Conservation (phyloP, 2,329 filamentous ascomycete genomes). For the Sclerotinia nivalis region DNA sequence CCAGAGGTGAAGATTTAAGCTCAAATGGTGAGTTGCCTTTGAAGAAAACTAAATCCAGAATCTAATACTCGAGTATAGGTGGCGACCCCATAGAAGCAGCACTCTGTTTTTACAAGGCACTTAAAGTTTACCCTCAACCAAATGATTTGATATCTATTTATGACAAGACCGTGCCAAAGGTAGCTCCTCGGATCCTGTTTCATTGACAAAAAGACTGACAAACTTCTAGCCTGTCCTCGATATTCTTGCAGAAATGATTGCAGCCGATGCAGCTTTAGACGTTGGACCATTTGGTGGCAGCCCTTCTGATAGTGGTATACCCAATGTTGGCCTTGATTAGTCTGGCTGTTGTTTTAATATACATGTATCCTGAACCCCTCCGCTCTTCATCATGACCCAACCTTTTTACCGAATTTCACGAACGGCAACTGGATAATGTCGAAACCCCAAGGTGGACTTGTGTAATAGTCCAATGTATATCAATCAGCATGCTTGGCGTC, state of each 20-base stretch:
- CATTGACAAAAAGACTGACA: constrained; percentile 28
- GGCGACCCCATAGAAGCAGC: constrained; percentile 77
- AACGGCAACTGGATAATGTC: constrained; percentile 26
- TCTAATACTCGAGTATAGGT: constrained; percentile 47
- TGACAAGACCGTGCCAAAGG: constrained; percentile 98
- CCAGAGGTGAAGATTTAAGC: constrained; percentile 80
- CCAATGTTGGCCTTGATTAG: constrained; percentile 40
- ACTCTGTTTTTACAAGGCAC: constrained; percentile 93
- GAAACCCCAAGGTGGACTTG: constrained; percentile 19
- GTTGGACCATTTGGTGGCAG: constrained; percentile 48
- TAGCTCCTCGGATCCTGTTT: constrained; percentile 44
- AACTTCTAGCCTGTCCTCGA: constrained; percentile 77
- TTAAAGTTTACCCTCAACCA: constrained; percentile 97
- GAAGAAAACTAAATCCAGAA: background rate
- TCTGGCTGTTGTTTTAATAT: constrained; percentile 24
- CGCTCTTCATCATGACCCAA: constrained; percentile 28
- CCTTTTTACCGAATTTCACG: constrained; percentile 17
- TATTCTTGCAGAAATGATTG: constrained; percentile 97
- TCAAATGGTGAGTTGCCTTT: constrained; percentile 65
- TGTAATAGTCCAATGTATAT: constrained; percentile 35
- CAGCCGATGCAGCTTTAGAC: constrained; percentile 75
- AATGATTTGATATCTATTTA: constrained; percentile 94
- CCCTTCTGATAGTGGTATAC: constrained; percentile 39
- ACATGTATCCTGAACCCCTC: constrained; percentile 19
- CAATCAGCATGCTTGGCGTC: constrained; percentile 33